A percentile compares a stretch with the other conserved stretches of the same genome.
phyloP scores from a whole-genome alignment of 2,329 filamentous ascomycete genomes.

The Aspergillus sojae region DNA sequence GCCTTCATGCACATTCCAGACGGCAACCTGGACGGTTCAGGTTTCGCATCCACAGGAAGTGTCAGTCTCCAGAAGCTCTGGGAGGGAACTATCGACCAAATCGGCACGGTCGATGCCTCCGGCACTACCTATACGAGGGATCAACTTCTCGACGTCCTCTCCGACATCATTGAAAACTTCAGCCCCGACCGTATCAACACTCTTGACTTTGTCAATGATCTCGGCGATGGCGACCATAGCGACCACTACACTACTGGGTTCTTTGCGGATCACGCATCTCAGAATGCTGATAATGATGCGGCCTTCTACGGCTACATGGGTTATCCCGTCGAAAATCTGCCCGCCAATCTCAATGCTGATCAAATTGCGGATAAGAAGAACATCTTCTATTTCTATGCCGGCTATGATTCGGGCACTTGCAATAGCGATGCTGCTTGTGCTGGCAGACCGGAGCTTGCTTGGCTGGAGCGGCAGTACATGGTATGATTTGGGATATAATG shows the following conservation, averaged over 20 bases:
- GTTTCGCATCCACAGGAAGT: conserved; percentile 9
- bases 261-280: conserved; percentile 11
- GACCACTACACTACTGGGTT: conserved; percentile 19
- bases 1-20: conserved; percentile 20
- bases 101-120: conserved; percentile 11
- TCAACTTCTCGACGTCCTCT: conserved; percentile 10
- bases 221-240: conserved; percentile 19
- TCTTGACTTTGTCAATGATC: conserved; percentile 15
- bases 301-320: conserved; percentile 9
- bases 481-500: neutral
- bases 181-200: conserved; percentile 18
- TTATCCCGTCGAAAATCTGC: neutral
- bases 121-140: conserved; percentile 13
- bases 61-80: conserved; percentile 20
- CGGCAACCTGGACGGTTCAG: conserved; percentile 16
- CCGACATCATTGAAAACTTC: conserved; percentile 12
- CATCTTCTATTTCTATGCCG: conserved; percentile 14
- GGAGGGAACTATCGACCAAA: conserved; percentile 12
- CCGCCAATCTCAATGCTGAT: conserved; percentile 4
- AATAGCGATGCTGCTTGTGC: neutral
- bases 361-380: conserved; percentile 11
- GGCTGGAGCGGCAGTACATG: conserved; percentile 9
- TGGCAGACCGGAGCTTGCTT: conserved; percentile 7
- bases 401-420: conserved; percentile 10
- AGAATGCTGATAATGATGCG: neutral